phyloP scores from a whole-genome alignment of 1,284 basidiomycete species.

The Tremellales sp. region DNA sequence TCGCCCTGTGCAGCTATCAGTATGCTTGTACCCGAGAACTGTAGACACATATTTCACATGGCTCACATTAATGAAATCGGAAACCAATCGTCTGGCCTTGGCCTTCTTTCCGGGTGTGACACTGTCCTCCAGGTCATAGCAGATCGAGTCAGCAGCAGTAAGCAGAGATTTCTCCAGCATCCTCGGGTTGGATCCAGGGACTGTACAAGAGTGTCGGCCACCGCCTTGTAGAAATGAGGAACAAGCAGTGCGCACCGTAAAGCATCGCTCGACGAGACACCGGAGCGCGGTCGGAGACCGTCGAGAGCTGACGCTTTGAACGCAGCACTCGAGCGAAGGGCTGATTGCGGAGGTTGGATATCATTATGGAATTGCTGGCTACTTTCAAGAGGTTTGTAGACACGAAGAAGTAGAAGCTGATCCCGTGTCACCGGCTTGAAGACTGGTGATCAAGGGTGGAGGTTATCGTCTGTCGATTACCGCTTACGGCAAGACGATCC shows the following conservation, averaged over 20 bases:
- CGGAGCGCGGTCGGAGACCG: slow-evolving; percentile 9
- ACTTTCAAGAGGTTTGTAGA: too few species aligned
- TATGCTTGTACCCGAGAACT: not conserved
- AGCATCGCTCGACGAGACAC: slow-evolving; percentile 40
- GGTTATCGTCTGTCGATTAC: too few species aligned
- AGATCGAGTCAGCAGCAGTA: slow-evolving; percentile 64
- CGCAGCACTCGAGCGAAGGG: too few species aligned
- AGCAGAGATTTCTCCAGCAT: slow-evolving; percentile 74
- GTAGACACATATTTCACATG: not conserved
- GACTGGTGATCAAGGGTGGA: too few species aligned
- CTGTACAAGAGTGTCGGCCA: slow-evolving; percentile 41
- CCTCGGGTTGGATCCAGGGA: slow-evolving; percentile 69
- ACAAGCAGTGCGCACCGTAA: slow-evolving; percentile 29
- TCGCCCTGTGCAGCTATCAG: slow-evolving; percentile 13
- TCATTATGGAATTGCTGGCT: too few species aligned
- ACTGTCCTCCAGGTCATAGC: slow-evolving; percentile 85
- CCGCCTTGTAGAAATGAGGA: not conserved
- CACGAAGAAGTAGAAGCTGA: too few species aligned
- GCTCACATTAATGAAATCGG: slow-evolving; percentile 55
- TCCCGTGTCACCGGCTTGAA: too few species aligned
- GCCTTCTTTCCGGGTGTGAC: slow-evolving; percentile 66
- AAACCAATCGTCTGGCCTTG: slow-evolving; percentile 59
- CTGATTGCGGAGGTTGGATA: too few species aligned
- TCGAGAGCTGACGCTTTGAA: too few species aligned
- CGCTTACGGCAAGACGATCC: too few species aligned